Conservation (phyloP, 2,329 filamentous ascomycete species). For the Hansfordia pulvinata region DNA sequence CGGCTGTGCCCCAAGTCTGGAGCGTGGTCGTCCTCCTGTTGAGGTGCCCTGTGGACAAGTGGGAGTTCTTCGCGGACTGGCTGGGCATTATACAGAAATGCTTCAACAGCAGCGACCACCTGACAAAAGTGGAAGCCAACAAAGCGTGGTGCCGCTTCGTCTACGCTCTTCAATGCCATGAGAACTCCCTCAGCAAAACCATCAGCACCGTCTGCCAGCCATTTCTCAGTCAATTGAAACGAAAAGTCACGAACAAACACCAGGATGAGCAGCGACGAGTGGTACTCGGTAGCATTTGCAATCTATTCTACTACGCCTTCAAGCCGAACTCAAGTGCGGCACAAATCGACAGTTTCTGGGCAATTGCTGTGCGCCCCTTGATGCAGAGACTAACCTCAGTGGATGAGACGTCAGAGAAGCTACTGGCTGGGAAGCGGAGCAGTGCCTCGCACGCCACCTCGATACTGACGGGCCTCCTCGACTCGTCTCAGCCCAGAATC, state of each 20-base stretch:
- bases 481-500: slow-evolving; percentile 39
- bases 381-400: slow-evolving; percentile 33
- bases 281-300: slow-evolving; percentile 60
- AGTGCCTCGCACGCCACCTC: slow-evolving; percentile 19
- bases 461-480: slow-evolving; percentile 54
- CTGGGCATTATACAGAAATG: slow-evolving; percentile 67
- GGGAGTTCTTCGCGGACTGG: slow-evolving; percentile 65
- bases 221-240: slow-evolving; percentile 53
- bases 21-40: slow-evolving; percentile 68
- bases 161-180: slow-evolving; percentile 55
- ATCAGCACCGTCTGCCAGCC: slow-evolving; percentile 46
- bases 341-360: slow-evolving; percentile 70
- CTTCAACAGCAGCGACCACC: slow-evolving; percentile 65
- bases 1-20: slow-evolving; percentile 78
- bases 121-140: slow-evolving; percentile 64
- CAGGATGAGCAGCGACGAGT: slow-evolving; percentile 41
- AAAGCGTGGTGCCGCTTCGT: slow-evolving; percentile 77
- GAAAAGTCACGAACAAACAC: slow-evolving; percentile 43
- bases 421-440: no score
- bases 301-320: slow-evolving; percentile 71
- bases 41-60: slow-evolving; percentile 50
- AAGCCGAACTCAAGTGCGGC: slow-evolving; percentile 51
- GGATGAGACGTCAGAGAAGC: slow-evolving; percentile 18
- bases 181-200: slow-evolving; percentile 43
- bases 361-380: slow-evolving; percentile 54